Evolutionary conservation across 2,329 filamentous ascomycete genomes (phyloP), one percentile per base, ranked within the genome.

Genomic region (Cordyceps javanica): DNA sequence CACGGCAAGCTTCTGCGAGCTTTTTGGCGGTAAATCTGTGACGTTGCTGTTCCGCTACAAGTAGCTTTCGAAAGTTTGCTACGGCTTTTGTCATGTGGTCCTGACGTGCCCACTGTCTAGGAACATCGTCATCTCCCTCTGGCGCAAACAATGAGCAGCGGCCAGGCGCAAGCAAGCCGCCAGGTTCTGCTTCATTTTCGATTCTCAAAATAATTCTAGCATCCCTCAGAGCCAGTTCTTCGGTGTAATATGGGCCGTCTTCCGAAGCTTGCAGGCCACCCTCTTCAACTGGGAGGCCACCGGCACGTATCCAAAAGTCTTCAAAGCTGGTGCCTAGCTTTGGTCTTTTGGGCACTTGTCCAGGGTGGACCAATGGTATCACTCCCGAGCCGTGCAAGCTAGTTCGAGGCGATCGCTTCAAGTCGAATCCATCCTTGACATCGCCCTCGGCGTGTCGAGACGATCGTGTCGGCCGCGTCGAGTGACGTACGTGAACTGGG

Each of bases 1-100:
- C 88, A 55, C 87, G 78, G 64, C 89, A 90, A 45, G 89, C 87
- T 66, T 90, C 84, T 1, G 93, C 93, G 55, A 95, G 72, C 55
- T 84, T 83, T 70, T 91, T 96, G 1, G 93, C 93, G 3, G 81
- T 78, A n/a, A 82, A 78, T 36, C 84, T 84, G 71, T 97, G 93
- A 13, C 86, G 81, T 61, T 83, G 83, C 64, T 91, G 89, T 70
- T 99, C 94, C 58, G 85, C 82, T 3, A 87, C 73, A 74, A 97
- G 83, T 36, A 97, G 78, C 65, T 86, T 89, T 49, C 90, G 85
- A 64, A 97, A 93, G 64, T 92, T 88, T 13, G 87, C 68, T 59
- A 89, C 87, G 60, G 96, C 92, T 48, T 87, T 86, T 46, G 89
- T 78, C 55, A 97, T 79, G 68, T 97, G 90, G 67, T 97, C 92